A percentile compares a stretch with the other conserved stretches of the same genome.
Evolutionary conservation across 2,329 filamentous ascomycete genomes (phyloP).

Genomic region (Fusarium foetens): DNA sequence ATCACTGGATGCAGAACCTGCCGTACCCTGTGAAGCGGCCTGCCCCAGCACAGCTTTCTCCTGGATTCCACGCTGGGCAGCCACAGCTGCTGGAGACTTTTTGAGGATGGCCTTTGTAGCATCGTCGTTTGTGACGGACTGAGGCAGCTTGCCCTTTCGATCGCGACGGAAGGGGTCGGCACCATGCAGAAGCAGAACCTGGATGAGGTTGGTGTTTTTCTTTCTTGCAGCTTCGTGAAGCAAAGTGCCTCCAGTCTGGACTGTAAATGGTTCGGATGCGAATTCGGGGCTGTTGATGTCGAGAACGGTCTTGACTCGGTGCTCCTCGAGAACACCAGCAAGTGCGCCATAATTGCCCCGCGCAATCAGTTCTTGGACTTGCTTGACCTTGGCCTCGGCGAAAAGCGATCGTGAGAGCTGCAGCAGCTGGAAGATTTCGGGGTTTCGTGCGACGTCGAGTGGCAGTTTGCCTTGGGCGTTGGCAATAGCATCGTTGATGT

Average conservation of each 20-base stretch:
- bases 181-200: slow-evolving; percentile 90
- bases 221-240: slow-evolving; percentile 93
- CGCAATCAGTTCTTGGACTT: slow-evolving; percentile 82
- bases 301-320: slow-evolving; percentile 83
- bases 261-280: slow-evolving; percentile 79
- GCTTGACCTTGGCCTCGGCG: slow-evolving; percentile 84
- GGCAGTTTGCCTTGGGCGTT: slow-evolving; percentile 88
- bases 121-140: slow-evolving; percentile 97
- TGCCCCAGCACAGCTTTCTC: slow-evolving; percentile 95
- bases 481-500: slow-evolving; percentile 86
- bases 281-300: slow-evolving; percentile 95
- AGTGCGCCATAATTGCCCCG: slow-evolving; percentile 79
- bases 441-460: slow-evolving; percentile 87
- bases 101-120: slow-evolving; percentile 88
- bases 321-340: slow-evolving; percentile 84
- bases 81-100: slow-evolving; percentile 91
- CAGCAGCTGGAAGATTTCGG: slow-evolving; percentile 94
- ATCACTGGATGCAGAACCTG: slow-evolving; percentile 65
- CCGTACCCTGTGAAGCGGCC: slow-evolving; percentile 65
- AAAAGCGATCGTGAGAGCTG: slow-evolving; percentile 91
- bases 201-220: slow-evolving; percentile 86
- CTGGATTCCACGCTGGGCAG: slow-evolving; percentile 93
- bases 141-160: slow-evolving; percentile 92
- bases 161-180: slow-evolving; percentile 96
- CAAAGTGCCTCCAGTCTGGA: slow-evolving; percentile 87